A percentile compares a stretch with the other conserved stretches of the same genome.
phyloP scores from a whole-genome alignment of 257 asterid genomes.

The Solanum sitiens region DNA sequence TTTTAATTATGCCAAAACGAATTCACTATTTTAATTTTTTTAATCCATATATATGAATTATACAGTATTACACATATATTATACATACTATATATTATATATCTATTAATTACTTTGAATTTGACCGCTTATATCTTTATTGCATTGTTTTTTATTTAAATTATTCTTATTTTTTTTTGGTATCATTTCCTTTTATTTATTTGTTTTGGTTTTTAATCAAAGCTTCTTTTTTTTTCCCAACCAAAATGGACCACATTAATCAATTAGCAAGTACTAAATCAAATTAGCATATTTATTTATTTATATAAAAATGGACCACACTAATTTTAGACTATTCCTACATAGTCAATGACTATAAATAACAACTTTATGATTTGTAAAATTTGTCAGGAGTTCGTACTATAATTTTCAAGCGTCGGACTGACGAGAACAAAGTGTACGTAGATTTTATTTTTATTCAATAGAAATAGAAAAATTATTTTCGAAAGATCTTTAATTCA shows the following conservation, averaged over 20 bases:
- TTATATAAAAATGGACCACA: background rate
- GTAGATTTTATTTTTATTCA: background rate
- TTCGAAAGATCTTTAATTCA: background rate
- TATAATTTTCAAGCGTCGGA: background rate
- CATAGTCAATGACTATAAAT: background rate
- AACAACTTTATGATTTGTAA: background rate
- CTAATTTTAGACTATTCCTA: background rate
- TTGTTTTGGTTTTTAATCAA: background rate
- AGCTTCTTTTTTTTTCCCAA: background rate
- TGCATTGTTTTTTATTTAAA: background rate
- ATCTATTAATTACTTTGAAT: no score
- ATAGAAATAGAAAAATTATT: background rate
- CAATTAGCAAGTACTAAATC: background rate
- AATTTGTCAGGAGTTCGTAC: background rate
- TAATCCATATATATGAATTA: no score
- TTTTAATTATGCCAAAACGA: background rate
- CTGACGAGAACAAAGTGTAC: accelerated
- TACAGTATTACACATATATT: no score
- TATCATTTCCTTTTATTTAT: background rate
- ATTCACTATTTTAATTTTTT: background rate
- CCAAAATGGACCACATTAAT: background rate
- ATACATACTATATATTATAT: no score
- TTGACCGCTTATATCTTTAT: background rate
- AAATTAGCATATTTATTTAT: background rate
- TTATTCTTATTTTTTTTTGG: background rate